Percentiles rank a stretch among this genome's conserved stretches.
phyloP scores from a whole-genome alignment of 2,329 filamentous ascomycete species.

The Colletotrichum sublineola region DNA sequence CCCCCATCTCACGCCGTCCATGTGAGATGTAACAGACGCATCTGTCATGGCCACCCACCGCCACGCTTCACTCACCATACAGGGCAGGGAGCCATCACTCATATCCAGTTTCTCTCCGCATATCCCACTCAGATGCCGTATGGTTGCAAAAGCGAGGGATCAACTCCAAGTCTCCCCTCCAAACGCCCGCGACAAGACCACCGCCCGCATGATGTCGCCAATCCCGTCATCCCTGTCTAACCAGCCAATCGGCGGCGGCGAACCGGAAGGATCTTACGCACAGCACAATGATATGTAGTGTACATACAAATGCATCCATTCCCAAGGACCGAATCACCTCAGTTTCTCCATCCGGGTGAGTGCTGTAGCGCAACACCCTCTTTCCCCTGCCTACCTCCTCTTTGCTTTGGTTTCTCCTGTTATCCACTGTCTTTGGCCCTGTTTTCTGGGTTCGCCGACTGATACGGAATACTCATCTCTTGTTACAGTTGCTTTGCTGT shows the following conservation, averaged over 20 bases:
- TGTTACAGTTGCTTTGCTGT: slow-evolving; percentile 9
- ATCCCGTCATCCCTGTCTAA: slow-evolving; percentile 34
- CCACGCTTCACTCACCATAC: background rate
- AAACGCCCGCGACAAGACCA: slow-evolving; percentile 42
- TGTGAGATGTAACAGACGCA: slow-evolving; percentile 23
- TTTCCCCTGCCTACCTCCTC: slow-evolving; percentile 2
- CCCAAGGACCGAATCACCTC: slow-evolving; percentile 26
- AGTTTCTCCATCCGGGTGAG: background rate
- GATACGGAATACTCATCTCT: background rate
- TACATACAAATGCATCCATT: slow-evolving; percentile 15
- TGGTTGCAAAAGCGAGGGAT: slow-evolving; percentile 1
- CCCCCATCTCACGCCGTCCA: slow-evolving; percentile 38
- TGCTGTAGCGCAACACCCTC: slow-evolving; percentile 16
- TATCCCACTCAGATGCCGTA: slow-evolving; percentile 1
- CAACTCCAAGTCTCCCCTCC: slow-evolving; percentile 16
- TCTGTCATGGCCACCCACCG: slow-evolving; percentile 22
- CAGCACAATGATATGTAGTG: background rate
- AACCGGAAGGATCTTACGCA: slow-evolving; percentile 23
- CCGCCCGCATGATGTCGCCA: slow-evolving; percentile 40
- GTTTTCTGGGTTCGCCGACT: slow-evolving; percentile 2
- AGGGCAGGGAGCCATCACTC: background rate
- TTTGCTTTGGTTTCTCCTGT: background rate
- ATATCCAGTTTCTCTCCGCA: background rate
- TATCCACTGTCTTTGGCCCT: background rate
- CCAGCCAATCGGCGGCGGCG: slow-evolving; percentile 32